A percentile compares a stretch with the other conserved stretches of the same genome.
These are phyloP conservation scores for Lyophyllum shimeji DNA, from an alignment of 768 basidiomycete species.

Conservation along the genomic window DNA sequence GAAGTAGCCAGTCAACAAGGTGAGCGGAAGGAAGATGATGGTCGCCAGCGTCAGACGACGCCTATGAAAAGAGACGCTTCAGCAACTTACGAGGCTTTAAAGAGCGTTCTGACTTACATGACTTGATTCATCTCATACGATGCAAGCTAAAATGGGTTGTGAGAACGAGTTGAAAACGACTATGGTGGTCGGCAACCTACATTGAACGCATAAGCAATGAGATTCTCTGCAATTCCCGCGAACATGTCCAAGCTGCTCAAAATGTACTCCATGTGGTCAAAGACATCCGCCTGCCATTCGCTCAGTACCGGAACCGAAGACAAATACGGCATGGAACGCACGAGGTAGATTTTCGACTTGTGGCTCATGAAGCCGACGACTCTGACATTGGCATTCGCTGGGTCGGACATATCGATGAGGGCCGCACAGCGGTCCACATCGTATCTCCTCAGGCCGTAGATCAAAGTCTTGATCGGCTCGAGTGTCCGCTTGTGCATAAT, in stretches of 20 bases:
- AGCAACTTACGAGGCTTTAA: background rate
- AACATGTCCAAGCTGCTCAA: constrained; percentile 74
- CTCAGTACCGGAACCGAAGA: background rate
- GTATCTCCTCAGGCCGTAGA: constrained; percentile 68
- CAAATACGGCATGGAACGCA: constrained; percentile 23
- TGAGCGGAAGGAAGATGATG: constrained; percentile 69
- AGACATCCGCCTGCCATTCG: constrained; percentile 60
- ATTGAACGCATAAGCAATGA: constrained; percentile 76
- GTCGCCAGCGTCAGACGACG: constrained; percentile 65
- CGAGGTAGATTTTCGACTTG: constrained; percentile 68
- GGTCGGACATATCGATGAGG: constrained; percentile 45
- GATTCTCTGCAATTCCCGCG: constrained; percentile 64
- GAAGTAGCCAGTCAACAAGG: constrained; percentile 73
- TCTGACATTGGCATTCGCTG: constrained; percentile 33
- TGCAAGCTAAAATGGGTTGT: constrained; percentile 47
- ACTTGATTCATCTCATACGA: constrained; percentile 77
- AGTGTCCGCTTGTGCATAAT: constrained; percentile 73
- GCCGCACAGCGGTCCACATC: constrained; percentile 68
- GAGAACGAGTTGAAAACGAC: background rate
- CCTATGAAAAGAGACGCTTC: constrained; percentile 31
- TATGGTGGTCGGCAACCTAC: constrained; percentile 33
- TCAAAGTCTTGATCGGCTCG: constrained; percentile 66
- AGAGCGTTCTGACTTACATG: constrained; percentile 46
- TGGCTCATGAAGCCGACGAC: constrained; percentile 65
- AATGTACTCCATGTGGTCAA: constrained; percentile 77